Evolutionary conservation across 2,329 filamentous ascomycete species (phyloP).

Genomic region (Colletotrichum euphorbiae): DNA sequence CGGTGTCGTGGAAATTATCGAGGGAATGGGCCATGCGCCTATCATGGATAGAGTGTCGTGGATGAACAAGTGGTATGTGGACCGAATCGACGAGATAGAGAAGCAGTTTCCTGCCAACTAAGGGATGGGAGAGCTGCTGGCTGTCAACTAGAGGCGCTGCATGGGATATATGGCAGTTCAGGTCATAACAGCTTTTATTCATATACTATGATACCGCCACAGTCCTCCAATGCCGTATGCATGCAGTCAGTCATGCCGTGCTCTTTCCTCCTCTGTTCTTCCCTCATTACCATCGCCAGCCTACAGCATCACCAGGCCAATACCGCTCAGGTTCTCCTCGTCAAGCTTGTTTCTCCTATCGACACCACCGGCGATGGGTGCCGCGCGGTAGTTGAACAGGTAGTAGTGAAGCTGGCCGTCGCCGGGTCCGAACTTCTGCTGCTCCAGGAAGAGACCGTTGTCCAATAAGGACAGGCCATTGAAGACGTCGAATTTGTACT

Average conservation of each 20-base stretch:
- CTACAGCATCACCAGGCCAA: conserved; percentile 85
- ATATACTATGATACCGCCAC: conserved; percentile 34
- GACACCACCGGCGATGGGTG: conserved; percentile 86
- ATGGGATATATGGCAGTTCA: background rate
- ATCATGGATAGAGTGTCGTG: conserved; percentile 77
- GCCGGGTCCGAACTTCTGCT: conserved; percentile 94
- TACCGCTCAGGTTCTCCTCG: conserved; percentile 81
- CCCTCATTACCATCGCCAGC: conserved; percentile 29
- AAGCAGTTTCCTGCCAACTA: conserved; percentile 48
- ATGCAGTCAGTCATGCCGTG: conserved; percentile 7
- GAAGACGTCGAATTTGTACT: conserved; percentile 90
- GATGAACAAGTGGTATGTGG: conserved; percentile 74
- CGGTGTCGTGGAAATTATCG: conserved; percentile 70
- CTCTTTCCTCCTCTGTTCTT: background rate
- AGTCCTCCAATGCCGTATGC: conserved; percentile 28
- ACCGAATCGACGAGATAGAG: conserved; percentile 64
- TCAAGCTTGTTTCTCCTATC: conserved; percentile 83
- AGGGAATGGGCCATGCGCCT: conserved; percentile 81
- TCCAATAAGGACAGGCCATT: conserved; percentile 95
- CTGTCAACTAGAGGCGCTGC: background rate
- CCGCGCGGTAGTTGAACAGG: conserved; percentile 94
- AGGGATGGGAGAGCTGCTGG: background rate
- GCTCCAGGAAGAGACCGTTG: conserved; percentile 90
- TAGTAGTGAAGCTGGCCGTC: conserved; percentile 98
- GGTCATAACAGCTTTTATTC: conserved; percentile 26